Evolutionary conservation across 768 basidiomycete genomes (phyloP).

Genomic region (Bullera alba): DNA sequence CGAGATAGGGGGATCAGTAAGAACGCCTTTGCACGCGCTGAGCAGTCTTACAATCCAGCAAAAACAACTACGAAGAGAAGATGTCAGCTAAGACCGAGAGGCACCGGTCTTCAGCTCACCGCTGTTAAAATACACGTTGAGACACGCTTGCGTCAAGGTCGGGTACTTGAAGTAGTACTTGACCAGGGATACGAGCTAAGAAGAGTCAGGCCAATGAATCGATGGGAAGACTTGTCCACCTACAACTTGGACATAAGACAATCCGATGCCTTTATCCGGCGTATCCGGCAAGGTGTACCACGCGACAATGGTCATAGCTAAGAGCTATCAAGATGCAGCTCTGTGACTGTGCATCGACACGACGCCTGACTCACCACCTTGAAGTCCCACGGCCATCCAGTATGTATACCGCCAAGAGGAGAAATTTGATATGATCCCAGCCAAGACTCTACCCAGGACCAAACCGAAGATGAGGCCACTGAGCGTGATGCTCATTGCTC

Average conservation of each 20-base stretch:
- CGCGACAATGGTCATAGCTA: constrained; percentile 54
- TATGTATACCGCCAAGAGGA: constrained; percentile 67
- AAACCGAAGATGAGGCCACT: constrained; percentile 38
- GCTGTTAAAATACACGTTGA: constrained; percentile 59
- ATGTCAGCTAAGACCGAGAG: constrained; percentile 3
- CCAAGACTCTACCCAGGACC: constrained; percentile 35
- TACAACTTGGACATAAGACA: constrained; percentile 58
- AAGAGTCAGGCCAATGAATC: not conserved
- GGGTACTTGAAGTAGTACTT: constrained; percentile 73
- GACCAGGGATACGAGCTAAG: constrained; percentile 57
- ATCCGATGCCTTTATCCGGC: constrained; percentile 57
- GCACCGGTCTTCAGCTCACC: constrained; percentile 34
- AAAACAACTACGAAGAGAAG: constrained; percentile 17
- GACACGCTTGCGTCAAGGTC: constrained; percentile 57
- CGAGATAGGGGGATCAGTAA: constrained; percentile 7
- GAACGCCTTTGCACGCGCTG: too few relatives aligned
- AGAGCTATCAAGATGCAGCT: not conserved
- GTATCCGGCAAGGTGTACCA: constrained; percentile 74
- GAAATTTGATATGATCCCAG: constrained; percentile 61
- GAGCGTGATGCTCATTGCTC: constrained; percentile 61
- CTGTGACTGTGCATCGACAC: not conserved
- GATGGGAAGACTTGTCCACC: not conserved
- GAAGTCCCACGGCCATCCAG: constrained; percentile 68
- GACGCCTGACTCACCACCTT: constrained; percentile 46
- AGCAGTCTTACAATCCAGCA: constrained; percentile 30